Conservation (phyloP, 192 early-diverging fungal genomes). For the Jimgerdemannia flammicorona region DNA sequence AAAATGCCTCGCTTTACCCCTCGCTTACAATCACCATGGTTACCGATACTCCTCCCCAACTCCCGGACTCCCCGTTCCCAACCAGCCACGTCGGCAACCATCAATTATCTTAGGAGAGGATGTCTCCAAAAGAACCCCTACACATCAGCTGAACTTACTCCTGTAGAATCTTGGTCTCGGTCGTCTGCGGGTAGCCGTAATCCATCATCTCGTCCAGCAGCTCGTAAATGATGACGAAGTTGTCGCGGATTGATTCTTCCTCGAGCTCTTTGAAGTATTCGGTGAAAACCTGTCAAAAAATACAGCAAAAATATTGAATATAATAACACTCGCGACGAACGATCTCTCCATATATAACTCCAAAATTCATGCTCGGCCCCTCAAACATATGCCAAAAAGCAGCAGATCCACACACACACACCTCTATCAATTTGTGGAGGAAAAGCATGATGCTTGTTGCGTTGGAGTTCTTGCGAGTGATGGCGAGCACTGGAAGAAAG, state of each 20-base stretch:
- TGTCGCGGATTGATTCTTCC: conserved; percentile 87
- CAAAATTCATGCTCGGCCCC: no score
- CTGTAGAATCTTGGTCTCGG: conserved; percentile 83
- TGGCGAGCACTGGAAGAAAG: conserved; percentile 70
- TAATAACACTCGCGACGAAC: not conserved
- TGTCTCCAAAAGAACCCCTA: no score
- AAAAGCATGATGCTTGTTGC: conserved; percentile 94
- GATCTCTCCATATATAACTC: not conserved
- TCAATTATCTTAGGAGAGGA: no score
- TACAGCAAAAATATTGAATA: not conserved
- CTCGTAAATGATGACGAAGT: conserved; percentile 91
- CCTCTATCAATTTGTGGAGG: conserved; percentile 87
- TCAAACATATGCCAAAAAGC: no score
- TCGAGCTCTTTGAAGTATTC: conserved; percentile 92
- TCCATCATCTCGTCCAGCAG: conserved; percentile 93
- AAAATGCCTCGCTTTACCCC: no score
- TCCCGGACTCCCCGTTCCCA: no score
- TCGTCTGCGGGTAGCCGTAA: conserved; percentile 86
- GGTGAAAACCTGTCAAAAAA: conserved; percentile 66
- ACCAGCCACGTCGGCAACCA: no score
- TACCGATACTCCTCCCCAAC: not conserved
- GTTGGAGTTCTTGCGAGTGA: conserved; percentile 97
- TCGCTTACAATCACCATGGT: no score
- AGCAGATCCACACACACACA: conserved; percentile 7
- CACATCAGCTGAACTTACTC: conserved; percentile 37